Evolutionary conservation across 129 eudicot species (phyloP), one percentile per base, ranked within the genome.

Genomic region (Tanacetum coccineum): DNA sequence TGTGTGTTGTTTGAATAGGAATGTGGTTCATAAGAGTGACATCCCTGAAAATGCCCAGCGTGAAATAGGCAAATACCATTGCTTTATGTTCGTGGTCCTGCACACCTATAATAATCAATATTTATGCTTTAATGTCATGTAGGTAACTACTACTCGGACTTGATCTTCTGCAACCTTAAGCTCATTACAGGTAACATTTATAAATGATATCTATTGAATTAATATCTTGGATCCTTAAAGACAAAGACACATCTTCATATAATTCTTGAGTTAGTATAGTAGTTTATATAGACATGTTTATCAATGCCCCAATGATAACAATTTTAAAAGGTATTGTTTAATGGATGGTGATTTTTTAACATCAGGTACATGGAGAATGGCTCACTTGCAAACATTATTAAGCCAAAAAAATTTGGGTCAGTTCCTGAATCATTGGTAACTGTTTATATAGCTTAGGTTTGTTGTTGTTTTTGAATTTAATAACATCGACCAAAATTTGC

Each of bases 361-460:
- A 60, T 57, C 70, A 93, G 99, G 76, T 93, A 88, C 70, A 96
- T 93, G 87, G 99, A 93, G 77, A 93, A 93, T 77, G 99, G 99
- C 20, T 93, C 99, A 51, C 93, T 93, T 61, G 99, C 96, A 28
- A 93, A 93, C 81, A 93, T 93, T 50, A 84, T 93, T 59, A 93
- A 93, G 80, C 96, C 99, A 60, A 86, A 79, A 55, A 93, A 93
- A 70, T 93, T 93, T 75, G 99, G 99, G 71, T 96, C 99, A 53
- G 86, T 93, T 68, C 96, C 99, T 54, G 99, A 93, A 75, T 83
- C 96, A 3, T 71, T 93, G 76, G 99, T 93, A 45, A 92, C 93
- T 74, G 87, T 89, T 65, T 93, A 93, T 74, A 89, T 93, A 63
- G 81, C 96, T 70, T 96, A 93, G 99, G 99, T 93, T 72, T 75